Percentiles rank a stretch among this genome's conserved stretches.
phyloP scores from a whole-genome alignment of 2,329 filamentous ascomycete genomes.

The Xylariaceae sp. region DNA sequence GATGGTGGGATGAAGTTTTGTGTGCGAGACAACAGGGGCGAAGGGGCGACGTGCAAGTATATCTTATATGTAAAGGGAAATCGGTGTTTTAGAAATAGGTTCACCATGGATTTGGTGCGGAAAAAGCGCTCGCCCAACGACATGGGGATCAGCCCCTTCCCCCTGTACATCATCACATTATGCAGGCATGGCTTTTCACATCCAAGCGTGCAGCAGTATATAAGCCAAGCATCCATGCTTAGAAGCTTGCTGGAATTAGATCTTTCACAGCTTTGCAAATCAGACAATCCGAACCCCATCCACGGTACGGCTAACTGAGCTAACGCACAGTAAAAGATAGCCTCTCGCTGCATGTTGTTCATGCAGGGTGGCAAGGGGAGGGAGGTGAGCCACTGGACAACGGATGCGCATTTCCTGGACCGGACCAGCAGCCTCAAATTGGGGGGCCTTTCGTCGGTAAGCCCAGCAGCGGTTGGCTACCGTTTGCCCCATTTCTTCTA shows the following conservation, averaged over 20 bases:
- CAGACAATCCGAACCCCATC: constrained; percentile 9
- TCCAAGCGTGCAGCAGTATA: constrained; percentile 19
- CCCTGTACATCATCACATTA: constrained; percentile 13
- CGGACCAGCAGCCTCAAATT: constrained; percentile 22
- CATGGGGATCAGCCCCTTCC: background rate
- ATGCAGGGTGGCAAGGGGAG: constrained; percentile 19
- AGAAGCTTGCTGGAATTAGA: constrained; percentile 11
- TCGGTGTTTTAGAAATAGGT: background rate
- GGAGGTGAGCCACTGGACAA: constrained; percentile 22
- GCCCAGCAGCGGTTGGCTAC: constrained; percentile 22
- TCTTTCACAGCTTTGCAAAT: constrained; percentile 6
- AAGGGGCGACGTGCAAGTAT: too few species aligned
- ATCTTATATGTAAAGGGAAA: constrained; percentile 20
- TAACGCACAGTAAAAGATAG: constrained; percentile 8
- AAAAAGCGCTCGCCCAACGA: constrained; percentile 1
- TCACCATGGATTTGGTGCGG: constrained; percentile 7
- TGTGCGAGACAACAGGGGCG: constrained; percentile 8
- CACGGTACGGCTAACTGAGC: constrained; percentile 15
- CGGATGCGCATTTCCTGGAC: constrained; percentile 12
- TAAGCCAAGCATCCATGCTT: constrained; percentile 5
- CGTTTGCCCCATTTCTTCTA: constrained; percentile 18
- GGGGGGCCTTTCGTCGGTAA: constrained; percentile 13
- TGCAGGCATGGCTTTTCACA: constrained; percentile 16
- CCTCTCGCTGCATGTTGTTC: constrained; percentile 15
- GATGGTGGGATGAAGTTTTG: constrained; percentile 4